Evolutionary conservation across 345 rosid species (phyloP), one percentile per base, ranked within the genome.

Genomic region (Aurinia saxatilis): DNA sequence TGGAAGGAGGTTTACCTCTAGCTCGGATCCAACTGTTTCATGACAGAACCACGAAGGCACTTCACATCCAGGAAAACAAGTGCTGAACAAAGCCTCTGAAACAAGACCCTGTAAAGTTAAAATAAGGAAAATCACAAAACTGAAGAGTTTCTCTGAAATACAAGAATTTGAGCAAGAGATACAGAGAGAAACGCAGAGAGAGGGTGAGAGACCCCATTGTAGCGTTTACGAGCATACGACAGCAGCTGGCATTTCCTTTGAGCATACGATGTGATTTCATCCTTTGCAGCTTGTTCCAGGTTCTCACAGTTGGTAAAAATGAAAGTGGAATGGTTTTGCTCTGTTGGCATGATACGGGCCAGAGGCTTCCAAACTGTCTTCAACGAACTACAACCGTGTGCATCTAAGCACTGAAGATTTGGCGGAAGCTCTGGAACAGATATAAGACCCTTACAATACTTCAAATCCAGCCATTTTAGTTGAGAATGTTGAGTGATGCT

Each of bases 351-450:
- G 48, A 50, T 50, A 18, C 14, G 68, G 15, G 68, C 40, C 42
- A 63, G 7, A 9, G 68, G 68, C 3, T 40, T 63, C 0, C 58
- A 6, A 36, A 57, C 37, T 10, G 65, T 47, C 54, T 48, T 49
- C 36, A 67, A 45, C 0, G 36, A 49, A 3, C 19, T 39, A 33
- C 72, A 67, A 0, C 66, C 60, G 3, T 67, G 65, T 40, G 46
- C 72, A 31, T 67, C n/a, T n/a, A n/a, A n/a, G n/a, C n/a, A n/a
- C n/a, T n/a, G n/a, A n/a, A n/a, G n/a, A n/a, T n/a, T n/a, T n/a
- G n/a, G n/a, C n/a, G n/a, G n/a, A n/a, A n/a, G n/a, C n/a, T n/a
- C n/a, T n/a, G n/a, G n/a, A n/a, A n/a, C n/a, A n/a, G n/a, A n/a
- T n/a, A n/a, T n/a, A n/a, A n/a, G n/a, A n/a, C n/a, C n/a, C n/a